These are phyloP conservation scores for Apiospora pterosperma DNA, from an alignment of 2,329 filamentous ascomycete species.

Conservation along the genomic window DNA sequence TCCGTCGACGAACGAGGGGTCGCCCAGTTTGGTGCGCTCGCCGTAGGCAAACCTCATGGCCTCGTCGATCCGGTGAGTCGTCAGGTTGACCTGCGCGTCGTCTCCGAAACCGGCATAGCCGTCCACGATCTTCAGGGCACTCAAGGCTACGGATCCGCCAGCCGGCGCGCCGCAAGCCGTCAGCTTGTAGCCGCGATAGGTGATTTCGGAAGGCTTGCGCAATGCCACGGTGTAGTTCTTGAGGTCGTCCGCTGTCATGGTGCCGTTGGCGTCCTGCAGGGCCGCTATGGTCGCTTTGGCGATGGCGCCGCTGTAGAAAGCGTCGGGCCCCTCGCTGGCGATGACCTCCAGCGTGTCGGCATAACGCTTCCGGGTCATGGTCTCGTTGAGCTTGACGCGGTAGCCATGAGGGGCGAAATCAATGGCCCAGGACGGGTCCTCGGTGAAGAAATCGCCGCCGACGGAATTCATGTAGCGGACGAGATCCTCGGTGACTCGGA, in stretches of 20 bases:
- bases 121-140: slow-evolving; percentile 70
- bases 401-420: slow-evolving; percentile 64
- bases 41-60: slow-evolving; percentile 81
- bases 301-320: slow-evolving; percentile 41
- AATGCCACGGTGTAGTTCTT: slow-evolving; percentile 67
- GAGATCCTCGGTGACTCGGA: slow-evolving; percentile 64
- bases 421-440: slow-evolving; percentile 72
- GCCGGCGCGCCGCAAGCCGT: slow-evolving; percentile 67
- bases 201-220: slow-evolving; percentile 57
- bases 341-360: slow-evolving; percentile 51
- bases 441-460: slow-evolving; percentile 59
- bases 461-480: slow-evolving; percentile 62
- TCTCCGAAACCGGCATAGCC: slow-evolving; percentile 66
- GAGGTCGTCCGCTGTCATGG: slow-evolving; percentile 79
- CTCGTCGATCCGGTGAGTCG: slow-evolving; percentile 78
- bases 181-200: slow-evolving; percentile 69
- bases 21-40: slow-evolving; percentile 67
- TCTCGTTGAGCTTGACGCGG: slow-evolving; percentile 28
- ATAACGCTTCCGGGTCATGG: slow-evolving; percentile 51
- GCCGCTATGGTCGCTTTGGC: slow-evolving; percentile 49
- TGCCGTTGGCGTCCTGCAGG: slow-evolving; percentile 62
- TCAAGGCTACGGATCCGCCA: slow-evolving; percentile 68
- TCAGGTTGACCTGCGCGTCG: slow-evolving; percentile 50
- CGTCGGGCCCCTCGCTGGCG: slow-evolving; percentile 32
- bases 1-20: slow-evolving; percentile 65